Base-by-base conservation (phyloP, 805 yeast genomes). In the Yarrowia hollandica region DNA sequence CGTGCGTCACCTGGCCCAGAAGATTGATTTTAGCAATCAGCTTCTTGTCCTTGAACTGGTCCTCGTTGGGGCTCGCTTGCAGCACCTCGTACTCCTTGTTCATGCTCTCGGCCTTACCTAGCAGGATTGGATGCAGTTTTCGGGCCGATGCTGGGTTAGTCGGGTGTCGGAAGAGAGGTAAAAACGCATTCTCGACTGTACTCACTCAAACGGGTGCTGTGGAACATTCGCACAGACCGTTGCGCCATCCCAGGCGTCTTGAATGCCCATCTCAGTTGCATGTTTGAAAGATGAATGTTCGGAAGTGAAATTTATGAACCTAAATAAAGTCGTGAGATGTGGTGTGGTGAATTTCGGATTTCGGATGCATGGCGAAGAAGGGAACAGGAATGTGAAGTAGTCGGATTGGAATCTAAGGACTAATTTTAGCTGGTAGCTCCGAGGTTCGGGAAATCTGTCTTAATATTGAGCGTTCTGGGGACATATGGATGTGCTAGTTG, bases 101-200 rank as follows among this genome's bases (percentile, higher is more conserved):
- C 60, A 82, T 68, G 6, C 66, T 52, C 14, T 72, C 71, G 0
- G 88, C 84, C 64, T 80, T 76, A 54, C 76, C 66, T 22, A 81
- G 60, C 11, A 85, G 66, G 0, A 80, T 72, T 0, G 86, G 84
- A 61, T 83, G 87, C 10, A 81, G 68, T 30, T 61, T 41, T 23
- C 54, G 52, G 19, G 18, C 50, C 33, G 46, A 52, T 19, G 18
- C 50, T 34, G 30, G 19, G 55, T 25, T 39, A 54, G 52, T 22
- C 7, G 6, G 5, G 12, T 10, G 26, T 5, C 12, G 14, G 14
- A 7, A 38, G 10, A 28, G 14, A 15, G 34, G 31, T 30, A 55
- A 39, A 18, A n/a, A 33, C 30, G 28, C n/a, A n/a, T n/a, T n/a
- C n/a, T n/a, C n/a, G n/a, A n/a, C n/a, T 31, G 6, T 30, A 44